Percentiles rank a stretch among this genome's conserved stretches.
These are phyloP conservation scores for Lepiota brunneoincarnata DNA, from an alignment of 768 basidiomycete genomes.

Conservation along the genomic window DNA sequence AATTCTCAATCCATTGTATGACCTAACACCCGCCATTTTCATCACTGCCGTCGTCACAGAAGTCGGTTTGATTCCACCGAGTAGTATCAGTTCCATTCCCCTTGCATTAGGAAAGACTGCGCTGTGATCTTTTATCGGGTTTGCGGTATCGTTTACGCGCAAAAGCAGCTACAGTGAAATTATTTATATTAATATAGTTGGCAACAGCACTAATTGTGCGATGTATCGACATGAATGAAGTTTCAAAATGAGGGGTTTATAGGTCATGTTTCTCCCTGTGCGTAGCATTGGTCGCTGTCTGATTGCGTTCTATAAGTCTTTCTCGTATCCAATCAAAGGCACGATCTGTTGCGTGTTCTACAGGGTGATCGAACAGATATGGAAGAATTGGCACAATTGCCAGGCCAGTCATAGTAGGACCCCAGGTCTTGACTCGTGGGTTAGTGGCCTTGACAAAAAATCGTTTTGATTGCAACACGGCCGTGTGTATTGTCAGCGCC, in stretches of 20 bases:
- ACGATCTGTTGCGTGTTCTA: constrained; percentile 65
- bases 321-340: constrained; percentile 71
- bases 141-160: no score
- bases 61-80: constrained; percentile 92
- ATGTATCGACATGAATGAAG: not conserved
- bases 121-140: constrained; percentile 25
- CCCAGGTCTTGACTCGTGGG: constrained; percentile 64
- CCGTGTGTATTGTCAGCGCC: constrained; percentile 82
- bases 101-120: constrained; percentile 58
- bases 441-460: constrained; percentile 60
- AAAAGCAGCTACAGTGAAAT: no score
- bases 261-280: constrained; percentile 24
- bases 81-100: constrained; percentile 83
- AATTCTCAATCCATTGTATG: constrained; percentile 86
- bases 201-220: no score
- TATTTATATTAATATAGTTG: not conserved
- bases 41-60: constrained; percentile 98
- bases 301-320: constrained; percentile 41
- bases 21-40: constrained; percentile 86
- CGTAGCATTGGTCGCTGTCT: constrained; percentile 10
- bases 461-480: constrained; percentile 71
- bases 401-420: constrained; percentile 71
- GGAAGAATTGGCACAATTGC: constrained; percentile 74
- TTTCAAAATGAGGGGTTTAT: constrained; percentile 17
- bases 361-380: constrained; percentile 77